These are phyloP conservation scores for Kwoniella heveanensis DNA, from an alignment of 768 basidiomycete genomes.

Conservation along the genomic window DNA sequence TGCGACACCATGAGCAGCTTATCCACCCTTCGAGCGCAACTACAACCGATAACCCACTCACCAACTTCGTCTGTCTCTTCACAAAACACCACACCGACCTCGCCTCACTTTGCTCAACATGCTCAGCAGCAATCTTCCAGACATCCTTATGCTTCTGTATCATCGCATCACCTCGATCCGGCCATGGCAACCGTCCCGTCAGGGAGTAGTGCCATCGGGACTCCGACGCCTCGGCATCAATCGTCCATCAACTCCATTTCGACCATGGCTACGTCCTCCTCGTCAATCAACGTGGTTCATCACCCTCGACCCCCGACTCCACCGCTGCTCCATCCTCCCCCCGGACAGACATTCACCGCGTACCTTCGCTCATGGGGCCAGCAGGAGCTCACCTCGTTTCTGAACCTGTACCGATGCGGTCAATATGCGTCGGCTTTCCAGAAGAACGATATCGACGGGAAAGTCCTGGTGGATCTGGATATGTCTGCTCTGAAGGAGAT, in stretches of 20 bases:
- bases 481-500: slow-evolving; percentile 85
- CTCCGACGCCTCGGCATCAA: slow-evolving; percentile 16
- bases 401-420: slow-evolving; percentile 73
- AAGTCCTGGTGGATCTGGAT: slow-evolving; percentile 88
- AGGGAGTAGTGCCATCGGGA: slow-evolving; percentile 4
- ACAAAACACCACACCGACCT: slow-evolving; percentile 47
- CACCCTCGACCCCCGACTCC: slow-evolving; percentile 45
- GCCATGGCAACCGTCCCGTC: not conserved
- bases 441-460: slow-evolving; percentile 86
- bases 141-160: slow-evolving; percentile 1
- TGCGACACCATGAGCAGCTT: not conserved
- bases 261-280: slow-evolving; percentile 24
- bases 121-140: not conserved
- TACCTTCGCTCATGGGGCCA: slow-evolving; percentile 55
- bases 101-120: slow-evolving; percentile 39
- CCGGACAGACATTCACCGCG: slow-evolving; percentile 37
- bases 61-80: slow-evolving; percentile 46
- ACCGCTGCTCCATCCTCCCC: slow-evolving; percentile 38
- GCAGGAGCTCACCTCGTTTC: slow-evolving; percentile 66
- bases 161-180: slow-evolving; percentile 13
- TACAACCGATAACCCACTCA: slow-evolving; percentile 18
- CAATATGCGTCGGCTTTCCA: slow-evolving; percentile 71
- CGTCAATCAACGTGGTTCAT: slow-evolving; percentile 17
- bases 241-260: slow-evolving; percentile 22
- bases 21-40: not conserved